Evolutionary conservation across 768 basidiomycete genomes (phyloP).

Genomic region (Suillus subalutaceus): DNA sequence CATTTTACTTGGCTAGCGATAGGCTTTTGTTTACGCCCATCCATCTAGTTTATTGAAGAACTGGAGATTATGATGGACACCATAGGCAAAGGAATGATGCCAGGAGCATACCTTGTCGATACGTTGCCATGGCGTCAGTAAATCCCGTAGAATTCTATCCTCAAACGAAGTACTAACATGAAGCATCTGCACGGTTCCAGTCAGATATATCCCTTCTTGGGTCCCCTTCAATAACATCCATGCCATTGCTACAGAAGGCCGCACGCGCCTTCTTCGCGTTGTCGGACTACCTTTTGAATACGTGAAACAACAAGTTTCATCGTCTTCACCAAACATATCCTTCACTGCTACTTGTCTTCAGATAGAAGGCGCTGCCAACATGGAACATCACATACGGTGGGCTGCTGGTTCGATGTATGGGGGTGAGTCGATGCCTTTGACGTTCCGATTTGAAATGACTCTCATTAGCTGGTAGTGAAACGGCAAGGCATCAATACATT

Average conservation of each 20-base stretch:
- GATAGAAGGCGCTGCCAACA: not conserved
- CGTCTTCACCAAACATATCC: not conserved
- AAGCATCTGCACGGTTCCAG: constrained; percentile 12
- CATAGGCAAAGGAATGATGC: constrained; percentile 3
- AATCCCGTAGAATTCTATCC: not conserved
- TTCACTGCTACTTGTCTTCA: constrained; percentile 8
- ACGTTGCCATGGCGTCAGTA: constrained; percentile 9
- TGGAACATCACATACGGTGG: constrained; percentile 12
- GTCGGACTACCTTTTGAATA: constrained; percentile 10
- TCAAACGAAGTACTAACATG: not conserved
- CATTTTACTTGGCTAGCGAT: not conserved
- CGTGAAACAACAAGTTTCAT: constrained; percentile 1
- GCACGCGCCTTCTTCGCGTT: not conserved
- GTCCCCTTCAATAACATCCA: constrained; percentile 19
- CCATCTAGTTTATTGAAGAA: constrained; percentile 11
- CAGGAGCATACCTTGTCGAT: constrained; percentile 13
- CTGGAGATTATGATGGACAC: constrained; percentile 7
- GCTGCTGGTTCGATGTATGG: constrained; percentile 15
- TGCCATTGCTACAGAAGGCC: constrained; percentile 1
- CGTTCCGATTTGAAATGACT: not conserved
- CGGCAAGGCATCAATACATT: not conserved
- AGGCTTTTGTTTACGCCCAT: not conserved
- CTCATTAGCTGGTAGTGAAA: constrained; percentile 7
- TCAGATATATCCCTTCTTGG: constrained; percentile 23
- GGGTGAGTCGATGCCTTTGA: not conserved